Evolutionary conservation across 1,284 basidiomycete species (phyloP), one percentile per base, ranked within the genome.

Genomic region (Rhodotorula sp.): DNA sequence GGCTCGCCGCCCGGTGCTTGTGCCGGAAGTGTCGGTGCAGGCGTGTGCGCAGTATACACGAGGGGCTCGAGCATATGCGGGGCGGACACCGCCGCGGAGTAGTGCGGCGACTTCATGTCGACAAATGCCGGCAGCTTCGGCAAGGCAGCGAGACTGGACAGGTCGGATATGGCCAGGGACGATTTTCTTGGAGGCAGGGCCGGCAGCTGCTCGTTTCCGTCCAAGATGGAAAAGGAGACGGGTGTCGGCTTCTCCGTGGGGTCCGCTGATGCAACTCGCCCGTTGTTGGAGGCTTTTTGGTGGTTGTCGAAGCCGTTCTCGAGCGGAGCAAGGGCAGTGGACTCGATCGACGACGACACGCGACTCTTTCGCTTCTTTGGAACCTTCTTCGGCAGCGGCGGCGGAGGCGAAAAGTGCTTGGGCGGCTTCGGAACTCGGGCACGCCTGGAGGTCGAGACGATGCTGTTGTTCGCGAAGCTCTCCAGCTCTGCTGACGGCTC

Each of bases 21-120:
- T 17, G 48, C 30, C 17, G 48, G 30, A 30, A 51, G n/a, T 3
- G 24, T 12, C 42, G 51, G 53, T 6, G 24, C 15, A 5, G 62
- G 42, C 5, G 54, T 53, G 26, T 62, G 62, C 26, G 62, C 62
- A 14, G 62, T 44, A 8, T 55, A 62, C 42, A 62, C 53, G 62
- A 62, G 26, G 37, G 62, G 30, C 45, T 60, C 55, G 53, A 33
- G 24, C 37, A 56, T 54, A 54, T 37, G 60, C 20, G 33, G 66
- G 2, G 62, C 62, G 12, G 62, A 54, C 12, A 53, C 55, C 7
- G 53, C 33, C 22, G 54, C 54, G 12, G 66, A 46, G 60, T 57
- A 62, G 37, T 37, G 20, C 42, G 62, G n/a, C 33, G 45, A 61
- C 22, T 14, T 26, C 48, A 44, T 22, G 59, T 29, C 60, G 60